Evolutionary conservation across 495 filamentous ascomycete species (phyloP).

Genomic region (Bathelium albidoporum): DNA sequence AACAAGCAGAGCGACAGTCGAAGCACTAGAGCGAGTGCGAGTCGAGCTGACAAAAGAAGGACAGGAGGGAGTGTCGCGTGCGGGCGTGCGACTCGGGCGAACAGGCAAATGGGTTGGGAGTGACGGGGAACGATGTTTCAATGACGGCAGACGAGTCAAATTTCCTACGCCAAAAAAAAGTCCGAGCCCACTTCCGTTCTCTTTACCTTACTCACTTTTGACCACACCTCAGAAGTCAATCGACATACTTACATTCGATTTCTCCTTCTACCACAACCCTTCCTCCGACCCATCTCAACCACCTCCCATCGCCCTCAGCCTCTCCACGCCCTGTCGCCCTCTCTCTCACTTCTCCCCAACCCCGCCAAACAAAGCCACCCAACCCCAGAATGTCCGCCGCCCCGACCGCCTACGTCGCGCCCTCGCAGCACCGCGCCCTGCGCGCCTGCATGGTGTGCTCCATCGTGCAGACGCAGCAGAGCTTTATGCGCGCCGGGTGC

Average conservation of each 20-base stretch:
- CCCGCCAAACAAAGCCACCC: neutral
- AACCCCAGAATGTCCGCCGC: slow-evolving; percentile 1
- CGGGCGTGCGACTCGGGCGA: neutral
- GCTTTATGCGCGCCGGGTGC: slow-evolving; percentile 47
- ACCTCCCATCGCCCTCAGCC: neutral
- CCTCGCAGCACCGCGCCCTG: slow-evolving; percentile 48
- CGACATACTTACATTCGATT: neutral
- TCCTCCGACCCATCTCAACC: neutral
- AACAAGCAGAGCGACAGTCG: neutral
- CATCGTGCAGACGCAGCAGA: slow-evolving; percentile 53
- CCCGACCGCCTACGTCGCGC: slow-evolving; percentile 16
- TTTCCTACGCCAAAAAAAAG: neutral
- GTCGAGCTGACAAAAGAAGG: neutral
- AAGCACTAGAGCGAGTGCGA: neutral
- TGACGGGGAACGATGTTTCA: neutral
- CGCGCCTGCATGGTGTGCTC: slow-evolving; percentile 98
- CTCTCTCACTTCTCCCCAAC: neutral
- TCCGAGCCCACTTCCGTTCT: neutral
- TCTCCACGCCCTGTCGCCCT: neutral
- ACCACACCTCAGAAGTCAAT: neutral
- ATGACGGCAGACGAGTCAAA: neutral
- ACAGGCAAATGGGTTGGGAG: neutral
- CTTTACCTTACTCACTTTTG: neutral
- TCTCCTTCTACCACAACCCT: neutral
- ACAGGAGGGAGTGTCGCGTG: neutral